phyloP scores from a whole-genome alignment of 495 filamentous ascomycete species.

The Jackrogersella multiformis region DNA sequence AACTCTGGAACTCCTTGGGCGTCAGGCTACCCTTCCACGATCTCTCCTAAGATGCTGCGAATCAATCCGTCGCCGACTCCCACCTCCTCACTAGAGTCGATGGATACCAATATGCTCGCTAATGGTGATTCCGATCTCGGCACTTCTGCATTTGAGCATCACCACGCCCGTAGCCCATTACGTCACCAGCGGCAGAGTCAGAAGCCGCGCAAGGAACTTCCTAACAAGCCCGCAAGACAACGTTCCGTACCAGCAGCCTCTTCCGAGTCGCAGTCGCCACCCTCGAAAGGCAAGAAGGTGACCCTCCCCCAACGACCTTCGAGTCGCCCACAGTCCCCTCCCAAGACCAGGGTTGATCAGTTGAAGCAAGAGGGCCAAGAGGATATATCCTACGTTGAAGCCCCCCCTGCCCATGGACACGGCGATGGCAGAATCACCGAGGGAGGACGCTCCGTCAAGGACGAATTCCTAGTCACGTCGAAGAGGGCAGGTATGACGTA shows the following conservation, averaged over 20 bases:
- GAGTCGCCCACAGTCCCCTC: not conserved
- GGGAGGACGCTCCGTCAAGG: constrained; percentile 51
- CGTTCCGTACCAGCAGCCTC: constrained; percentile 55
- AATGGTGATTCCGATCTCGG: constrained; percentile 31
- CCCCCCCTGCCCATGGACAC: not conserved
- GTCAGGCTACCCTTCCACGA: constrained; percentile 38
- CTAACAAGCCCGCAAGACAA: constrained; percentile 47
- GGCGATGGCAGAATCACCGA: not conserved
- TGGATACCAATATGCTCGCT: constrained; percentile 40
- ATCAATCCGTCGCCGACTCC: constrained; percentile 47
- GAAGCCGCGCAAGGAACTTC: constrained; percentile 49
- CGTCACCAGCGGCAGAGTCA: constrained; percentile 15
- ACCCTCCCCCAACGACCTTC: not conserved
- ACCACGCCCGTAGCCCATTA: constrained; percentile 18
- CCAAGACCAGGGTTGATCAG: not conserved
- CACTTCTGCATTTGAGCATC: constrained; percentile 27
- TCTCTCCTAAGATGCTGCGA: constrained; percentile 52
- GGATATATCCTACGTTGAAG: not conserved
- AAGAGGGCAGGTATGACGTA: constrained; percentile 78
- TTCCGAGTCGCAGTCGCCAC: not conserved
- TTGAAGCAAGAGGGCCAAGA: constrained; percentile 5
- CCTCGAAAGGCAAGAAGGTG: constrained; percentile 31
- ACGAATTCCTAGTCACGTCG: constrained; percentile 70
- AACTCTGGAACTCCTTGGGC: constrained; percentile 28
- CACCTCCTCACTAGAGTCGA: constrained; percentile 49